Evolutionary conservation across 2,329 filamentous ascomycete genomes (phyloP).

Genomic region (Cadophora sp.): DNA sequence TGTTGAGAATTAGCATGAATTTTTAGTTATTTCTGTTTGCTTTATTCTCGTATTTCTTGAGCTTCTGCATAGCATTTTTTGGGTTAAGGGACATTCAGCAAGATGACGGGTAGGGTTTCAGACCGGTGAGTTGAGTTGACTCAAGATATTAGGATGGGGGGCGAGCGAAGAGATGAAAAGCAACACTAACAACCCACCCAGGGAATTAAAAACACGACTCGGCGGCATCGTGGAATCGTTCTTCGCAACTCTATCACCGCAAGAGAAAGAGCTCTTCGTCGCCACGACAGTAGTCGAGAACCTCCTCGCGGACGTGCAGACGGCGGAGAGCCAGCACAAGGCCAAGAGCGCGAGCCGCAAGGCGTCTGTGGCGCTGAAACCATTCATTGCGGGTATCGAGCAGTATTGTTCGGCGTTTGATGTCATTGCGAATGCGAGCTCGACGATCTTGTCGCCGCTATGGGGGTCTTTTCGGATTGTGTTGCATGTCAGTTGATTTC

Average conservation of each 20-base stretch:
- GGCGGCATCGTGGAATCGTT: slow-evolving; percentile 12
- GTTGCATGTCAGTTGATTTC: slow-evolving; percentile 1
- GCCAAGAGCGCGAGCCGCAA: slow-evolving; percentile 11
- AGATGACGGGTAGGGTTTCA: neutral
- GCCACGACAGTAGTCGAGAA: slow-evolving; percentile 16
- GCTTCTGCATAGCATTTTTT: neutral
- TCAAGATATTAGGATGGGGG: neutral
- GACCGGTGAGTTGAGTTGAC: neutral
- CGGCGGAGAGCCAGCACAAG: slow-evolving; percentile 12
- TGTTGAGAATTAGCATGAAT: no score
- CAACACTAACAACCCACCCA: neutral
- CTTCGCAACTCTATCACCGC: slow-evolving; percentile 1
- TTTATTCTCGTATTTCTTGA: neutral
- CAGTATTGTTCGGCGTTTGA: slow-evolving; percentile 14
- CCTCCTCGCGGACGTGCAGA: neutral
- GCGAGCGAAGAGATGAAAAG: neutral
- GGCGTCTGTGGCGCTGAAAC: slow-evolving; percentile 1
- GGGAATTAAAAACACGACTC: slow-evolving; percentile 9
- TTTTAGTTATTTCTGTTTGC: neutral
- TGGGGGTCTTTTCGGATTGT: slow-evolving; percentile 13
- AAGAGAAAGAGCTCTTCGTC: slow-evolving; percentile 8
- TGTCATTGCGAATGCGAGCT: slow-evolving; percentile 14
- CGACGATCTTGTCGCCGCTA: slow-evolving; percentile 16
- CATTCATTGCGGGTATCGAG: slow-evolving; percentile 16
- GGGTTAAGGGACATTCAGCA: neutral